phyloP scores from a whole-genome alignment of 2,329 filamentous ascomycete genomes.

The Epichloe elymi region DNA sequence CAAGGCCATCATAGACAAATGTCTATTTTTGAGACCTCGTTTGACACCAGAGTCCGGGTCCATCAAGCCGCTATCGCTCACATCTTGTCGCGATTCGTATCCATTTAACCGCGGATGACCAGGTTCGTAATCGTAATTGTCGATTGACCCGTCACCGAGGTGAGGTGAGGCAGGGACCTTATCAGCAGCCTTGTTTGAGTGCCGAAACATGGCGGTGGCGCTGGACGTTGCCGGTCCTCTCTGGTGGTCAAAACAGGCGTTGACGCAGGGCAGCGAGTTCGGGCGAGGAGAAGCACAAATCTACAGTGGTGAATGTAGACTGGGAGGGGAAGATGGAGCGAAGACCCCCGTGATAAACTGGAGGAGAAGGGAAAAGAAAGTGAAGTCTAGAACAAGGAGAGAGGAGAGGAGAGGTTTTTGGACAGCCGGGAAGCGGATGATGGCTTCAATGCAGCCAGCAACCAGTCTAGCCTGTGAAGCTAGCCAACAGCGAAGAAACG shows the following conservation, averaged over 20 bases:
- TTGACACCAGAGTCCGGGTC: slow-evolving; percentile 54
- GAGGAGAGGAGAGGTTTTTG: background rate
- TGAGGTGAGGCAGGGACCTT: background rate
- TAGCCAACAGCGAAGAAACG: background rate
- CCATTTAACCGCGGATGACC: slow-evolving; percentile 10
- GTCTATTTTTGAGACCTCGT: slow-evolving; percentile 54
- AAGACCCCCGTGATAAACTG: background rate
- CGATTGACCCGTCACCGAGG: slow-evolving; percentile 9
- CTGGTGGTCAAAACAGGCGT: background rate
- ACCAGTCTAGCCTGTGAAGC: background rate
- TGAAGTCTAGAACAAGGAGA: background rate
- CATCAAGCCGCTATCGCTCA: slow-evolving; percentile 28
- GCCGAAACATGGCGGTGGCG: slow-evolving; percentile 3
- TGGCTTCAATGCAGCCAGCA: background rate
- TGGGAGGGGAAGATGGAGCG: too few relatives aligned
- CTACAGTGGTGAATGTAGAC: background rate
- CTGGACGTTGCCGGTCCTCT: background rate
- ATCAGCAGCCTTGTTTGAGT: background rate
- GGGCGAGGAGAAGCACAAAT: background rate
- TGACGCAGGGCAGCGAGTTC: background rate
- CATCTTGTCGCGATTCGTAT: slow-evolving; percentile 5
- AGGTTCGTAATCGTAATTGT: slow-evolving; percentile 6
- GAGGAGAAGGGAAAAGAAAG: background rate
- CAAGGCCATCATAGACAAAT: slow-evolving; percentile 53
- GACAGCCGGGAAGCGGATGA: background rate